Conservation (phyloP, 2,329 filamentous ascomycete genomes). For the Exophiala lecanii-corni region DNA sequence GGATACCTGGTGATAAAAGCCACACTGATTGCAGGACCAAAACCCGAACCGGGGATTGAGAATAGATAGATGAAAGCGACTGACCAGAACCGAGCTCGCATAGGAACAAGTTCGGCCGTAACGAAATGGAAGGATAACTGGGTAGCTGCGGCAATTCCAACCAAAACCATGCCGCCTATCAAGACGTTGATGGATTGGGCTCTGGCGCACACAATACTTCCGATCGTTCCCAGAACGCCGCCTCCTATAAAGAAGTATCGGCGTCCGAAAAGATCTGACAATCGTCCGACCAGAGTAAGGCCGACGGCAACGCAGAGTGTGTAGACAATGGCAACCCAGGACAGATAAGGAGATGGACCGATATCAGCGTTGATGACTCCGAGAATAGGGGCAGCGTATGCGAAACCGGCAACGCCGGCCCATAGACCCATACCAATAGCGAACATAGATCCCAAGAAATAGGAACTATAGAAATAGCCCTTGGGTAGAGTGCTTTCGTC, state of each 20-base stretch:
- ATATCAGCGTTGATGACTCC: constrained; percentile 2
- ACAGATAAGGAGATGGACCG: neutral
- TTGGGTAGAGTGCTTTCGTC: neutral
- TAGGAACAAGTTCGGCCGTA: constrained; percentile 38
- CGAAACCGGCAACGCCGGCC: constrained; percentile 1
- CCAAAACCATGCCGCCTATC: constrained; percentile 35
- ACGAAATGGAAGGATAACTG: constrained; percentile 38
- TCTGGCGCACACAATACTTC: constrained; percentile 35
- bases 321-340: constrained; percentile 3
- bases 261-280: constrained; percentile 35
- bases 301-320: constrained; percentile 9
- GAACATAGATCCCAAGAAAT: neutral
- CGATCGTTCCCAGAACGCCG: constrained; percentile 33
- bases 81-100: constrained; percentile 33
- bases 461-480: neutral
- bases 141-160: constrained; percentile 34
- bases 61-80: constrained; percentile 33
- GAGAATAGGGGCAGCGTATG: neutral
- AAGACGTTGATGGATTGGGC: constrained; percentile 34
- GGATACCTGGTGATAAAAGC: constrained; percentile 39
- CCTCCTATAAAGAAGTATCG: constrained; percentile 33
- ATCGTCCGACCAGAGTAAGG: constrained; percentile 31
- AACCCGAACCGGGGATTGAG: constrained; percentile 30
- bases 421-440: constrained; percentile 2
- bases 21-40: constrained; percentile 46